phyloP scores from a whole-genome alignment of 805 yeast species.

The Schizosaccharomyces octosporus region DNA sequence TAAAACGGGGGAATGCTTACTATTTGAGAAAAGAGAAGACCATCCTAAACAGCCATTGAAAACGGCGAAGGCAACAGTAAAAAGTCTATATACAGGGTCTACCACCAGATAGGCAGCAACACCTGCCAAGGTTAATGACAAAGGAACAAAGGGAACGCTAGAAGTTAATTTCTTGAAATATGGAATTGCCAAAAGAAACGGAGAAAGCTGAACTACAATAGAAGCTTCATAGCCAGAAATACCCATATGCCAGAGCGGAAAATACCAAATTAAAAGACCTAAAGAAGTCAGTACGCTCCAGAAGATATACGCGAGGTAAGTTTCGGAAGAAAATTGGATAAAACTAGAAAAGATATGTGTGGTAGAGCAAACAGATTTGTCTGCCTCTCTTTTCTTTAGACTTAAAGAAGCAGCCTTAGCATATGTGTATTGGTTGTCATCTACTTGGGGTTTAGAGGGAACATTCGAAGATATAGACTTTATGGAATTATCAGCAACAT shows the following conservation, averaged over 20 bases:
- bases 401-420: not conserved
- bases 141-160: conserved; percentile 27
- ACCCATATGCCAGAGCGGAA: conserved; percentile 96
- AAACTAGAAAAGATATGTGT: not conserved
- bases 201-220: conserved; percentile 31
- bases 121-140: conserved; percentile 34
- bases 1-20: conserved; percentile 6
- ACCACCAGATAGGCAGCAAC: conserved; percentile 49
- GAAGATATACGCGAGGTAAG: conserved; percentile 30
- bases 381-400: not conserved
- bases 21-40: conserved; percentile 24
- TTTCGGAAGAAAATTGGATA: not conserved
- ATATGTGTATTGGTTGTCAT: not conserved
- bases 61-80: conserved; percentile 40
- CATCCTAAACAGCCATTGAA: conserved; percentile 37
- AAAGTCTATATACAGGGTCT: conserved; percentile 45
- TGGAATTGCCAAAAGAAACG: conserved; percentile 28
- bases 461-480: not conserved
- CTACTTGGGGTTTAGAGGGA: not conserved
- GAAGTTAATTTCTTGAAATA: conserved; percentile 19
- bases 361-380: not conserved
- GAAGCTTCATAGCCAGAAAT: conserved; percentile 80
- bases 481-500: not conserved
- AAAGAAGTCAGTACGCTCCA: conserved; percentile 71
- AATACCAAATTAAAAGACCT: conserved; percentile 73